A percentile compares a stretch with the other conserved stretches of the same genome.
Evolutionary conservation across 1,139 yeast species (phyloP).

Genomic region (Yamadazyma friedrichii): DNA sequence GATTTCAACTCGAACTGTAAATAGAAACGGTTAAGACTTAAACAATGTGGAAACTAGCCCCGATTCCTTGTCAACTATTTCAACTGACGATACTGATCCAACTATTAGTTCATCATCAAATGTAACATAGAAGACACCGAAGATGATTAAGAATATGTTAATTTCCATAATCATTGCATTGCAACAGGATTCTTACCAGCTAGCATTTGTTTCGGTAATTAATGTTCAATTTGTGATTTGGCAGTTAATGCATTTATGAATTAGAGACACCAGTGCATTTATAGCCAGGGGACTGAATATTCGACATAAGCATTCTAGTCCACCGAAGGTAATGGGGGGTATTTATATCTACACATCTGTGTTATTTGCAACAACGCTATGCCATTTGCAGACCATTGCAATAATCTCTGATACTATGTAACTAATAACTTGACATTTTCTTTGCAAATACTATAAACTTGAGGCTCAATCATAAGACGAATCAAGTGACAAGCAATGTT

Average conservation of each 20-base stretch:
- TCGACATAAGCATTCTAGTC: too few species aligned
- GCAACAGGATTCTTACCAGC: slow-evolving; percentile 44
- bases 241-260: slow-evolving; percentile 43
- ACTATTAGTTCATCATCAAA: slow-evolving; percentile 5
- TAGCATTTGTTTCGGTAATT: slow-evolving; percentile 56
- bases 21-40: background rate
- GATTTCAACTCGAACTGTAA: too few species aligned
- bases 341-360: too few species aligned
- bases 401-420: too few species aligned
- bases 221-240: slow-evolving; percentile 68
- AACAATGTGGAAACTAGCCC: slow-evolving; percentile 16
- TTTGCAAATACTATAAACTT: too few species aligned
- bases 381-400: too few species aligned
- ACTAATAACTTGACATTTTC: too few species aligned
- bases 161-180: slow-evolving; percentile 64
- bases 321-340: too few species aligned
- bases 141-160: slow-evolving; percentile 26
- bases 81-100: slow-evolving; percentile 4
- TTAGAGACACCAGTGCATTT: background rate
- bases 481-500: slow-evolving; percentile 1
- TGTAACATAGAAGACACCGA: background rate
- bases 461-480: too few species aligned
- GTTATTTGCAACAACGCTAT: too few species aligned
- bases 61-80: slow-evolving; percentile 10
- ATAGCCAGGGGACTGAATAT: too few species aligned